Evolutionary conservation across 208 protist species (phyloP).

Genomic region (Strigomonas galati): DNA sequence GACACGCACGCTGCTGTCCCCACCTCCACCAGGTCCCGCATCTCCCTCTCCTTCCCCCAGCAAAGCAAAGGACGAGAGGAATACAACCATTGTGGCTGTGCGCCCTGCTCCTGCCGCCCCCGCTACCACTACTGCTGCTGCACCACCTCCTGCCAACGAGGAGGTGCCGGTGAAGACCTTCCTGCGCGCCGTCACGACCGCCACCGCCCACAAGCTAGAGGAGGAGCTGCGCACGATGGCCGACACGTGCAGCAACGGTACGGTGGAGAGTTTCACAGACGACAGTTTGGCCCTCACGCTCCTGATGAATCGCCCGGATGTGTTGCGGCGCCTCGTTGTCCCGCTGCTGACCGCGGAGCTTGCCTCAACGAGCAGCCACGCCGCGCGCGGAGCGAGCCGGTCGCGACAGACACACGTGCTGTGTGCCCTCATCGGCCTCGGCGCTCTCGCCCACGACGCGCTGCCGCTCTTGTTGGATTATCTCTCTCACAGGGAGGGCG

Average conservation of each 20-base stretch:
- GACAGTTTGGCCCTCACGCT: conserved; percentile 51
- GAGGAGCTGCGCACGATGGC: conserved; percentile 36
- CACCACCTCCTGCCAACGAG: too few species aligned
- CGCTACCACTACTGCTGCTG: too few species aligned
- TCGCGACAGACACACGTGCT: conserved; percentile 25
- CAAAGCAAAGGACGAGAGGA: too few species aligned
- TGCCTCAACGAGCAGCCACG: conserved; percentile 4
- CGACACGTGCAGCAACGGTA: conserved; percentile 18
- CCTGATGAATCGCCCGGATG: conserved; percentile 40
- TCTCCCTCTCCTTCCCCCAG: too few species aligned
- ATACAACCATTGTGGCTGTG: too few species aligned
- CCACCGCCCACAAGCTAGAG: conserved; percentile 12
- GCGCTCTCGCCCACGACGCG: conserved; percentile 25
- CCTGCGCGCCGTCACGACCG: conserved; percentile 19
- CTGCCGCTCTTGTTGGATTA: conserved; percentile 39
- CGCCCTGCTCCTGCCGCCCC: too few species aligned
- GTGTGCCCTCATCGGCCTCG: conserved; percentile 59
- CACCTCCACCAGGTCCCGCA: too few species aligned
- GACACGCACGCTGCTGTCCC: too few species aligned
- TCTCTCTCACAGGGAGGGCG: conserved; percentile 24
- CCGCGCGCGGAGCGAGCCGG: background rate
- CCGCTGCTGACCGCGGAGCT: conserved; percentile 34
- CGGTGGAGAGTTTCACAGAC: conserved; percentile 20
- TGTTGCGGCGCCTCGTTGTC: conserved; percentile 39
- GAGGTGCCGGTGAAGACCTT: too few species aligned